Evolutionary conservation across 2,329 filamentous ascomycete species (phyloP).

Genomic region (Tolypocladium capitatum): DNA sequence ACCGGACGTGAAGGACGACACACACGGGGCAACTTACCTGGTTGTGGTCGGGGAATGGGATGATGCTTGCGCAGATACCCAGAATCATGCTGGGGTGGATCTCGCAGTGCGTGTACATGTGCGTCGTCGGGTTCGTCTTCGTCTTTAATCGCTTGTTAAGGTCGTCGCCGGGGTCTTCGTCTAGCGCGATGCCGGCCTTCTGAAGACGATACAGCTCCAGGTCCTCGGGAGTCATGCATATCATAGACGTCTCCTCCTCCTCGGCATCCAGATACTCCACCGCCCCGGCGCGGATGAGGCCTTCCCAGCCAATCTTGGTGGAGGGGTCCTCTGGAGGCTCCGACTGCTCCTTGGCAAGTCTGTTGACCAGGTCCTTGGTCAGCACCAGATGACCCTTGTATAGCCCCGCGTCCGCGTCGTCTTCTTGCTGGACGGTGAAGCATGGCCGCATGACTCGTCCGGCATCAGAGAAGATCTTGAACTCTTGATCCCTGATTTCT

Average conservation of each 20-base stretch:
- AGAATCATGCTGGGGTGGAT: conserved; percentile 99
- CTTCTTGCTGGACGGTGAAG: conserved; percentile 85
- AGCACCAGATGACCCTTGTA: conserved; percentile 61
- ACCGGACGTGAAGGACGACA: not conserved
- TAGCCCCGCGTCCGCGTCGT: conserved; percentile 48
- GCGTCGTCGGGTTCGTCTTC: conserved; percentile 71
- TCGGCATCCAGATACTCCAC: conserved; percentile 96
- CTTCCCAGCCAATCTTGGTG: conserved; percentile 73
- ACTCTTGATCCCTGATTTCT: conserved; percentile 93
- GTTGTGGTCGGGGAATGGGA: conserved; percentile 98
- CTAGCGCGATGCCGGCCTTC: conserved; percentile 50
- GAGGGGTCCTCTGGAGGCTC: conserved; percentile 46
- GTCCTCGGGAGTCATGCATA: conserved; percentile 96
- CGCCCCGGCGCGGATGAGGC: conserved; percentile 68
- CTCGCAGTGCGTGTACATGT: conserved; percentile 95
- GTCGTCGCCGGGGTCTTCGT: conserved; percentile 50
- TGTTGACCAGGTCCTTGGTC: conserved; percentile 67
- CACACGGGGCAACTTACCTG: conserved; percentile 38
- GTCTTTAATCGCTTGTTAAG: conserved; percentile 81
- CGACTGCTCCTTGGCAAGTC: conserved; percentile 60
- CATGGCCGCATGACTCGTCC: conserved; percentile 88
- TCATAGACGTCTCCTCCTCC: conserved; percentile 98
- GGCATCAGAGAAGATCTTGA: conserved; percentile 96
- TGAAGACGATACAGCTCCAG: conserved; percentile 63
- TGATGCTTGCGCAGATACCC: conserved; percentile 96